Evolutionary conservation across 1,284 basidiomycete species (phyloP), one percentile per base, ranked within the genome.

Genomic region (Trichosporon sp.): DNA sequence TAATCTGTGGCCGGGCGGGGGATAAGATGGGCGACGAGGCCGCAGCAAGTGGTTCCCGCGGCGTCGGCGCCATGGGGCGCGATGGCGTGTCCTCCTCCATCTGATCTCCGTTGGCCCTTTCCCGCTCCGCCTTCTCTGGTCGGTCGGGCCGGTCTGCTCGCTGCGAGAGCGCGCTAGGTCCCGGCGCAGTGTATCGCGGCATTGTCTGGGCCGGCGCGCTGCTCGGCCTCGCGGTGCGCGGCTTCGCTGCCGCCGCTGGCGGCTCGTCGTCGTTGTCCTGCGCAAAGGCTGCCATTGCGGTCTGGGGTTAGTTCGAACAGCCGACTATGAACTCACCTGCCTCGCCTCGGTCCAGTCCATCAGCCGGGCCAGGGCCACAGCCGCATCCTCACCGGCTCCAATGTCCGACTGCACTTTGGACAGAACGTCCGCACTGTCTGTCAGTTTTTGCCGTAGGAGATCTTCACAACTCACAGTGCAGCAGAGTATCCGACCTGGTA

Each of bases 281-380:
- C 4, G 74, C 77, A 58, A 77, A 77, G 5, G 74, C 73, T 1
- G 69, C 73, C 66, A 78, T 78, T 1, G 77, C 76, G 21, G 73
- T 68, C 76, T 78, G 63, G 1, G 13, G 40, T 62, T 21, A 63
- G 29, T 11, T 36, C 34, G 34, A 4, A 23, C 7, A 31, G 1
- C 23, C n/a, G 56, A 0, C 13, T 14, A 11, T 8, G 14, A 52
- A 67, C 75, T 36, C 34, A 80, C 79, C 71, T 81, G 76, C 57
- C 80, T 65, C 1, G 80, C 80, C 64, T 81, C 80, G 11, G 76
- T 75, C 80, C 80, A 81, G 60, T 81, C 80, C 79, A 81, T 80
- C 49, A 81, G 67, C 10, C 80, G 65, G 1, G 74, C 76, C 40
- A 81, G 70, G 2, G 78, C 75, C 54, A 74, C 74, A 19, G 70